Base-by-base conservation (phyloP, 2,329 filamentous ascomycete species). In the Pseudocercospora cruenta region DNA sequence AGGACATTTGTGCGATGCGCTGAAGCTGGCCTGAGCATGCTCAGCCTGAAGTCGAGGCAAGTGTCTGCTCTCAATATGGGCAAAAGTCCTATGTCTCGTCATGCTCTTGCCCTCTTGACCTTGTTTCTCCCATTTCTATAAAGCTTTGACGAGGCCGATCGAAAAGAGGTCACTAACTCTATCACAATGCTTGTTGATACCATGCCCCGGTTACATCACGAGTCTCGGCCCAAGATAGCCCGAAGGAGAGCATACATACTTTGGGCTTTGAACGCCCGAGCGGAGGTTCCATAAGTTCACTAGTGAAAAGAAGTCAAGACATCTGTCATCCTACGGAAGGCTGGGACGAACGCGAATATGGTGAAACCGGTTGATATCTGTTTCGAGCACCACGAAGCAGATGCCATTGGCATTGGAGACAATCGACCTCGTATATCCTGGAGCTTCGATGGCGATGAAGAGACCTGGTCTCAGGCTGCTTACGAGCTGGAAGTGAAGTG, bases 311-410 rank as follows among this genome's bases (percentile, higher is more conserved):
- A 5, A 8, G 16, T 43, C 39, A 43, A 43, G 39, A 43, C 5
- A 19, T 43, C 12, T 43, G 39, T 16, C 39, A n/a, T 43, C 7
- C 16, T 43, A 8, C 39, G 39, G 39, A 43, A 43, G 16, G 16
- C 39, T 43, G 7, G 39, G 39, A 9, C 39, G 39, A 6, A 43
- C 8, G 39, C 39, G 39, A 54, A 24, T 21, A 59, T 59, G 57
- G 33, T 28, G 22, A 43, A 36, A 59, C 33, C 57, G 16, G 10
- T 45, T 28, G 31, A 47, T 10, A 8, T 59, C n/a, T 36, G 24
- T 16, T 62, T 62, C 22, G 60, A 62, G 51, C 60, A 62, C 26
- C 60, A 62, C 49, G 26, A 31, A 31, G 49, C 33, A 22, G 60
- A 49, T 12, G 21, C n/a, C 16, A 54, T 62, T 43, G 60, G 60